Evolutionary conservation across 2,329 filamentous ascomycete genomes (phyloP).

Genomic region (Penicillium sp.): DNA sequence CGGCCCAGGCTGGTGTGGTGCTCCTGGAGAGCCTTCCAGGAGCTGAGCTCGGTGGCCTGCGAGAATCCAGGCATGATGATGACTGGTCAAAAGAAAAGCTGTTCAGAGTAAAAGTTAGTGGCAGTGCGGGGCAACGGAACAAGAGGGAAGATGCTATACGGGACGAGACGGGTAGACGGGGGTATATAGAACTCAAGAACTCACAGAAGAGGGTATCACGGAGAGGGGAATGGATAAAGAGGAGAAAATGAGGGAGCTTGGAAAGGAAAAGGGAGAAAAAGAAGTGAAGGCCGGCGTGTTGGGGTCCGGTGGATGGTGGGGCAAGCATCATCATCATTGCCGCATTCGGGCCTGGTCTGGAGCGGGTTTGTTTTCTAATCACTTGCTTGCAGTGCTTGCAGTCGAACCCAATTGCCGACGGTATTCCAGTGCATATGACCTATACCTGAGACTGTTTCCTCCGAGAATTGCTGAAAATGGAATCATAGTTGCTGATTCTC

Average conservation of each 20-base stretch:
- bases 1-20: conserved; percentile 87
- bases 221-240: conserved; percentile 10
- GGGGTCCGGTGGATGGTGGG: conserved; percentile 36
- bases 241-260: conserved; percentile 1
- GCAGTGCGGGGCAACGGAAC: conserved; percentile 32
- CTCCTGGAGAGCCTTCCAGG: conserved; percentile 88
- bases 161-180: background rate
- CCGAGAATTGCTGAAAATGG: no score
- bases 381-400: background rate
- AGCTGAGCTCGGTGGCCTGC: conserved; percentile 81
- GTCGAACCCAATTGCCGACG: conserved; percentile 8
- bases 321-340: conserved; percentile 35
- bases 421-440: no score
- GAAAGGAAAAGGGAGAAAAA: conserved; percentile 8
- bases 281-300: conserved; percentile 31
- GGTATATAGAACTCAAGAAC: background rate
- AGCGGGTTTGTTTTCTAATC: conserved; percentile 18
- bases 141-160: background rate
- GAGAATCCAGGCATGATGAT: conserved; percentile 50
- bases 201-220: conserved; percentile 16
- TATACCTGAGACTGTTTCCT: no score
- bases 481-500: no score
- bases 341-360: conserved; percentile 23
- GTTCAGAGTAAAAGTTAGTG: conserved; percentile 21
- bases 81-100: conserved; percentile 15